Evolutionary conservation across 495 filamentous ascomycete species (phyloP).

Genomic region (Evernia prunastri): DNA sequence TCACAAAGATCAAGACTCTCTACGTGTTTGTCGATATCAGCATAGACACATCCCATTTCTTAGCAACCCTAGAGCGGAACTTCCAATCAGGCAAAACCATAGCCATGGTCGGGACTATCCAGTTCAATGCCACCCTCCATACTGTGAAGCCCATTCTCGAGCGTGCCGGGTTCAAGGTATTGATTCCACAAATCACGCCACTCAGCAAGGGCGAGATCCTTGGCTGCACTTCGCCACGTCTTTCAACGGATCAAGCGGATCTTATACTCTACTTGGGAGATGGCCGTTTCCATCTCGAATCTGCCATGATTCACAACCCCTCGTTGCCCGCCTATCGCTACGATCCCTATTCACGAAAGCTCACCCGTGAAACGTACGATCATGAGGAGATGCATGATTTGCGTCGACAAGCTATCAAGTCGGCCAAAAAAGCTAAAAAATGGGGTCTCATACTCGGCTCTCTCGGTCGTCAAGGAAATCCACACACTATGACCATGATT

Average conservation of each 20-base stretch:
- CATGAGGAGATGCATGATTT: constrained; percentile 84
- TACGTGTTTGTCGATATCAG: constrained; percentile 98
- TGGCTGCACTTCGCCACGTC: constrained; percentile 83
- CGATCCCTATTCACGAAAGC: constrained; percentile 87
- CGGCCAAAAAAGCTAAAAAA: constrained; percentile 67
- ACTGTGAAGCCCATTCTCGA: constrained; percentile 68
- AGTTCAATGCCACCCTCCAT: constrained; percentile 96
- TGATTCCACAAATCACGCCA: constrained; percentile 90
- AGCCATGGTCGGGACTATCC: constrained; percentile 92
- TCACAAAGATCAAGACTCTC: constrained; percentile 89
- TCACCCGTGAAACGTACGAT: constrained; percentile 83
- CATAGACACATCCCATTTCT: constrained; percentile 82
- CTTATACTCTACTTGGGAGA: constrained; percentile 90
- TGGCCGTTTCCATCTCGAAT: constrained; percentile 94
- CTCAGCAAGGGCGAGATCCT: constrained; percentile 91
- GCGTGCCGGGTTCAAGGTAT: constrained; percentile 68
- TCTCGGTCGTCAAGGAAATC: constrained; percentile 90
- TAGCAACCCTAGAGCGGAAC: constrained; percentile 83
- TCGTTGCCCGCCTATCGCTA: constrained; percentile 86
- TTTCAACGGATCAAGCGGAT: constrained; percentile 57
- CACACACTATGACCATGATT: constrained; percentile 81
- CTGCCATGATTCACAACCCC: constrained; percentile 98
- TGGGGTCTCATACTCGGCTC: constrained; percentile 95
- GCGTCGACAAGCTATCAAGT: constrained; percentile 66
- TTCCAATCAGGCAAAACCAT: constrained; percentile 78